phyloP scores from a whole-genome alignment of 208 protist genomes.

The Crithidia mellificae region DNA sequence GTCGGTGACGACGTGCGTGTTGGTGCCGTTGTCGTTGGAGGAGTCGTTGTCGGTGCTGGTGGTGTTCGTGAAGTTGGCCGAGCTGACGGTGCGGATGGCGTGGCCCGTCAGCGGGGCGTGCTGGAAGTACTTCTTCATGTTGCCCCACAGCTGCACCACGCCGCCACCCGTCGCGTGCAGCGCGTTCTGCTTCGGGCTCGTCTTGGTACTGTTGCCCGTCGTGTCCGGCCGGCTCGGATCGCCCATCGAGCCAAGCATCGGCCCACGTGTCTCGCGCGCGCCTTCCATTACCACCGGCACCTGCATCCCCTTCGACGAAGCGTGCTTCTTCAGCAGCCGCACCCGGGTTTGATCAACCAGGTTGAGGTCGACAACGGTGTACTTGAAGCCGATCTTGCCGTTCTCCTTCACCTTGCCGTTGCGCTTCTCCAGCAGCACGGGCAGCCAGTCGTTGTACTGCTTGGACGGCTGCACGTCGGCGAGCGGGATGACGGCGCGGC shows the following conservation, averaged over 20 bases:
- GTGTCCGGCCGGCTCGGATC: neutral
- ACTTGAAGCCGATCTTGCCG: constrained; percentile 81
- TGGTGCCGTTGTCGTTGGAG: constrained; percentile 1
- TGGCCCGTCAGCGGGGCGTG: neutral
- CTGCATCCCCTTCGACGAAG: neutral
- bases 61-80: neutral
- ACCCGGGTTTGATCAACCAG: constrained; percentile 58
- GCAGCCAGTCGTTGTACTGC: constrained; percentile 75
- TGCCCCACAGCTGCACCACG: constrained; percentile 14
- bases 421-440: constrained; percentile 37
- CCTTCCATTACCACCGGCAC: constrained; percentile 12
- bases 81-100: neutral
- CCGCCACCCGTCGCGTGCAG: neutral
- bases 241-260: neutral
- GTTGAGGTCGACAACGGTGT: constrained; percentile 65
- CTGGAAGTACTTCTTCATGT: constrained; percentile 26
- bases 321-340: constrained; percentile 32
- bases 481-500: constrained; percentile 61
- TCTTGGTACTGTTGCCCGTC: neutral
- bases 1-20: neutral
- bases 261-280: constrained; percentile 1
- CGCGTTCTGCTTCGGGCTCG: neutral
- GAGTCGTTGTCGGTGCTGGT: constrained; percentile 6
- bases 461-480: constrained; percentile 35
- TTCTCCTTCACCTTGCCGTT: constrained; percentile 33